Evolutionary conservation across 2,329 filamentous ascomycete genomes (phyloP).

Genomic region (Atkinsonella texensis): DNA sequence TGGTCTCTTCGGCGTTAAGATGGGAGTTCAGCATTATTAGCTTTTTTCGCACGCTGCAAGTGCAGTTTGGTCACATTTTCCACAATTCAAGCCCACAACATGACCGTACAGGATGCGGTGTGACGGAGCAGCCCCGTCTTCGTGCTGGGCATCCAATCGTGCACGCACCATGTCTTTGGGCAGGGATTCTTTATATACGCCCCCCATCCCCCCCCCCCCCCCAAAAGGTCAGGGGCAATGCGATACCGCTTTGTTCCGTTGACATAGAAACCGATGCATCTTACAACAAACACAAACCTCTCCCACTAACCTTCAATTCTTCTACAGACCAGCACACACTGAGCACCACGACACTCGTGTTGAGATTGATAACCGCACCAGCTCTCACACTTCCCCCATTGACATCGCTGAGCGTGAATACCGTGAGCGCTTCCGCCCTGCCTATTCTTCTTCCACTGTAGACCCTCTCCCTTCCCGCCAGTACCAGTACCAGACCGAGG

Average conservation of each 20-base stretch:
- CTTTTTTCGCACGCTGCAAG: constrained; percentile 1
- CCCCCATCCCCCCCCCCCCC: constrained; percentile 7
- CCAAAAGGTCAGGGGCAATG: constrained; percentile 13
- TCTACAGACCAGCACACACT: constrained; percentile 22
- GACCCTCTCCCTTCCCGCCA: constrained; percentile 20
- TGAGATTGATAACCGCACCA: constrained; percentile 46
- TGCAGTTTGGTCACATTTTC: neutral
- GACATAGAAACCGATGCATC: constrained; percentile 12
- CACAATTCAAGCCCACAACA: neutral
- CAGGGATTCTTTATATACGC: constrained; percentile 7
- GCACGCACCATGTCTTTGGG: constrained; percentile 6
- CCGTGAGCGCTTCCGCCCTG: constrained; percentile 46
- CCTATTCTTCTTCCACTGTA: constrained; percentile 28
- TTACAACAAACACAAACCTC: constrained; percentile 15
- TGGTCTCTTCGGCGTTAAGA: no score
- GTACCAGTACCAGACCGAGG: constrained; percentile 17
- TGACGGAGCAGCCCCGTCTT: neutral
- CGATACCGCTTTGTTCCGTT: constrained; percentile 10
- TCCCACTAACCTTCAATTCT: constrained; percentile 9
- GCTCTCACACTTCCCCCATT: constrained; percentile 38
- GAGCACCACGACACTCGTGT: constrained; percentile 52
- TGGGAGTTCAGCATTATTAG: neutral
- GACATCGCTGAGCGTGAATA: constrained; percentile 57
- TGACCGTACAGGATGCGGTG: constrained; percentile 3
- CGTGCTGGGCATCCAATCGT: neutral